Evolutionary conservation across 352 stramenopile genomes (phyloP), one percentile per base, ranked within the genome.

Genomic region (Globisporangium cederbergense): DNA sequence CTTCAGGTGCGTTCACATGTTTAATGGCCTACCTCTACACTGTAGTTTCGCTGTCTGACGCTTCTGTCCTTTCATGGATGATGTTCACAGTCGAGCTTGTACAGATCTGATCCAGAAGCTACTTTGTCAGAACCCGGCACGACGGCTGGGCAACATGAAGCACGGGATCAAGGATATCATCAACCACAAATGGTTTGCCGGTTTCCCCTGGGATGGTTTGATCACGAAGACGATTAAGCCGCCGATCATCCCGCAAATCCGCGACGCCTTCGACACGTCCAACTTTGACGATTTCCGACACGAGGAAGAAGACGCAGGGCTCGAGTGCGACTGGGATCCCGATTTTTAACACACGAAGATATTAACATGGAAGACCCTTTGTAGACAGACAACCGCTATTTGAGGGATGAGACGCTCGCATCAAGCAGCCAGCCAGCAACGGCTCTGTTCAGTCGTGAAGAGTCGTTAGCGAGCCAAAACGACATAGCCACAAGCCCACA

Each of bases 31-130:
- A 3, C 46, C 4, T 57, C 14, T 47, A 28, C 25, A 28, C 25
- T 28, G 25, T 28, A 10, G 40, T 30, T 45, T 40, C 20, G 20
- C 30, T 55, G 22, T 57, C 25, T 38, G 47, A 55, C 49, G 30
- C 30, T 32, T 18, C 30, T n/a, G 16, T 40, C 28, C 50, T 38
- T 25, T 8, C 25, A n/a, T 25, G 20, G 14, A n/a, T 25, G 20
- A 16, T 56, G 8, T n/a, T 16, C 52, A 38, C 51, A 97, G 73
- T 3, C 75, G 74, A 64, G 77, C 79, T 51, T 89, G 72, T 66
- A 78, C 89, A 55, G 86, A 97, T 58, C 73, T 96, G n/a, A 76
- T 98, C 22, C 89, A 96, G 58, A 96, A 96, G 57, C 71, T 98
- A 36, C 73, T 98, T 11, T 81, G 75, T 36, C 81, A 90, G 61